A percentile compares a stretch with the other conserved stretches of the same genome.
Evolutionary conservation across 441 rosid species (phyloP).

Genomic region (Rhodomyrtus psidioides): DNA sequence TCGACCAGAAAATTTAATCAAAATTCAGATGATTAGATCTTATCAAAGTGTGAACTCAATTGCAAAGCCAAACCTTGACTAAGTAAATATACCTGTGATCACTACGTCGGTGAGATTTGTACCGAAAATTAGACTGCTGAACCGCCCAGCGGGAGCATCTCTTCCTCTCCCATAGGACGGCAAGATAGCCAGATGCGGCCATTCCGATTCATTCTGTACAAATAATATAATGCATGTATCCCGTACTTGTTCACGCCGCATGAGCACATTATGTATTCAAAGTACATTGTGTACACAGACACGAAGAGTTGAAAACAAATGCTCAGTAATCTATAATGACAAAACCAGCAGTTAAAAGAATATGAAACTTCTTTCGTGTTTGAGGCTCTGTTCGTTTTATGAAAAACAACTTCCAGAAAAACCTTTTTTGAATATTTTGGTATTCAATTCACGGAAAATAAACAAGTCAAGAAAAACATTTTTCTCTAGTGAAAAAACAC

Average conservation of each 20-base stretch:
- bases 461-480: no score
- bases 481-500: no score
- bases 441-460: no score
- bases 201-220: constrained; percentile 52
- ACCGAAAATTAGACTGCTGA: constrained; percentile 59
- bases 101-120: constrained; percentile 70
- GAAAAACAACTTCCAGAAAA: no score
- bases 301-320: neutral
- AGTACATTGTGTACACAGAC: neutral
- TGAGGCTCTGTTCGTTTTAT: neutral
- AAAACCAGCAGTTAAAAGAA: neutral
- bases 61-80: neutral
- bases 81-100: constrained; percentile 39
- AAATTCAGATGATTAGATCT: neutral
- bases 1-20: neutral
- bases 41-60: neutral
- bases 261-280: neutral
- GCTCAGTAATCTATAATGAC: neutral
- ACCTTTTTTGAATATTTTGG: no score
- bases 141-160: constrained; percentile 51
- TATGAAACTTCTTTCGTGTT: neutral
- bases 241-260: neutral
- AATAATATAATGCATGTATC: neutral
- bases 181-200: constrained; percentile 41
- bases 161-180: constrained; percentile 75